Evolutionary conservation across 192 early-diverging fungal species (phyloP).

Genomic region (Rhizophagus prolifer): DNA sequence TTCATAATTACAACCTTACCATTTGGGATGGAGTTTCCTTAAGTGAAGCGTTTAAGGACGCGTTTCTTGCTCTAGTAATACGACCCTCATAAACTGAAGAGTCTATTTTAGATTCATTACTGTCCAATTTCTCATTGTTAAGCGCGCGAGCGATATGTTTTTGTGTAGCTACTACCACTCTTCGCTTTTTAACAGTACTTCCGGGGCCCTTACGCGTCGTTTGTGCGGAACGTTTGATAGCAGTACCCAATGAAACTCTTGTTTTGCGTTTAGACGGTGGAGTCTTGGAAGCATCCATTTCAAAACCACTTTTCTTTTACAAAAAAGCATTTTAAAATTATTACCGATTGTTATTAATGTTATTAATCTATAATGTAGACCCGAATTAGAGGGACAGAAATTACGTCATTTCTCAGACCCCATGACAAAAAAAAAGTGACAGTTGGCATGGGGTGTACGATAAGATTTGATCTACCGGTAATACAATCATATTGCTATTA

Average conservation of each 20-base stretch:
- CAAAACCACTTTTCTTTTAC: neutral
- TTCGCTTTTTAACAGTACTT: slow-evolving; percentile 10
- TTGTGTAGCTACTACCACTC: neutral
- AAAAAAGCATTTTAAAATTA: too few species aligned
- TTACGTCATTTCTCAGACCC: too few species aligned
- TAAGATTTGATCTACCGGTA: too few species aligned
- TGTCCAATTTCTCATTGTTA: neutral
- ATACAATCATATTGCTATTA: too few species aligned
- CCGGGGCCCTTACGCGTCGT: neutral
- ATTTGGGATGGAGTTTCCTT: slow-evolving; percentile 15
- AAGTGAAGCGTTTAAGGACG: neutral
- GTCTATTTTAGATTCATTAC: neutral
- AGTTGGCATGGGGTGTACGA: too few species aligned
- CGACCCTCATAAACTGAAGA: neutral
- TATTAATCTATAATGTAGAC: too few species aligned
- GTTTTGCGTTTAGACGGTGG: neutral
- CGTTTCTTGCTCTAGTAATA: neutral
- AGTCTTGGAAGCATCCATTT: neutral
- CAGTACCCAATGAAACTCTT: neutral
- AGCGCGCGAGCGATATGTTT: neutral
- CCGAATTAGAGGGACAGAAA: too few species aligned
- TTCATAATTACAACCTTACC: slow-evolving; percentile 4
- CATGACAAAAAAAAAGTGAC: too few species aligned
- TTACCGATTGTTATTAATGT: too few species aligned
- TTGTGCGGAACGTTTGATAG: neutral